Evolutionary conservation across 164 flowering plant species (phyloP).

Genomic region (Chimonanthus salicifolius): DNA sequence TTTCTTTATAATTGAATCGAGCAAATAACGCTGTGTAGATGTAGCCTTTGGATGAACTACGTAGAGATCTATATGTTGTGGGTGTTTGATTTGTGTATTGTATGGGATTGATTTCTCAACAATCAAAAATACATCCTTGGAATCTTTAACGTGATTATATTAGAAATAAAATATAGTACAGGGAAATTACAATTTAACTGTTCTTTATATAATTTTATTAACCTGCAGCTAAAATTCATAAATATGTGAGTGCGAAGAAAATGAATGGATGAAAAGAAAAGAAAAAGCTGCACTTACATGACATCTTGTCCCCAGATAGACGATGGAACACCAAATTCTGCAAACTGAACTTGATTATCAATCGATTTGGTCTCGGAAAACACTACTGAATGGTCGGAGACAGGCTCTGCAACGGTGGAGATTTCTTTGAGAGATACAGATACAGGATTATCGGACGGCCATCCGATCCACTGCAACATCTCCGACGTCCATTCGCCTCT

Average conservation of each 20-base stretch:
- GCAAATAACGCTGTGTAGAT: too few relatives aligned
- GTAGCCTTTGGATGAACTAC: too few relatives aligned
- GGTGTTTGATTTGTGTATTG: too few relatives aligned
- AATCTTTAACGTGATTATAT: too few relatives aligned
- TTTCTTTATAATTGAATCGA: too few relatives aligned
- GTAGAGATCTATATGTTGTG: too few relatives aligned
- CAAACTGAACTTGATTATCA: background rate
- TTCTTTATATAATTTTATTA: too few relatives aligned
- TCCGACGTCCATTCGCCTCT: constrained; percentile 8
- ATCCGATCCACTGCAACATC: constrained; percentile 4
- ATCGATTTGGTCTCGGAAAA: constrained; percentile 1
- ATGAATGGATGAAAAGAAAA: background rate
- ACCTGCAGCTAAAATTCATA: background rate
- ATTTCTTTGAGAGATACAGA: background rate
- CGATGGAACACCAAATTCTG: background rate
- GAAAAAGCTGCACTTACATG: background rate
- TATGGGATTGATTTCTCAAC: too few relatives aligned
- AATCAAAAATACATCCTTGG: too few relatives aligned
- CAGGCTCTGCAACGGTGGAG: background rate
- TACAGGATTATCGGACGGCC: constrained; percentile 5
- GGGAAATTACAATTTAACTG: too few relatives aligned
- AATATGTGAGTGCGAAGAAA: background rate
- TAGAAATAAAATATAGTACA: too few relatives aligned
- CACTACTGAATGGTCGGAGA: background rate
- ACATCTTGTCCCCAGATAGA: constrained; percentile 5